Evolutionary conservation across 805 yeast genomes (phyloP), one percentile per base, ranked within the genome.

Genomic region (Yarrowia sp.): DNA sequence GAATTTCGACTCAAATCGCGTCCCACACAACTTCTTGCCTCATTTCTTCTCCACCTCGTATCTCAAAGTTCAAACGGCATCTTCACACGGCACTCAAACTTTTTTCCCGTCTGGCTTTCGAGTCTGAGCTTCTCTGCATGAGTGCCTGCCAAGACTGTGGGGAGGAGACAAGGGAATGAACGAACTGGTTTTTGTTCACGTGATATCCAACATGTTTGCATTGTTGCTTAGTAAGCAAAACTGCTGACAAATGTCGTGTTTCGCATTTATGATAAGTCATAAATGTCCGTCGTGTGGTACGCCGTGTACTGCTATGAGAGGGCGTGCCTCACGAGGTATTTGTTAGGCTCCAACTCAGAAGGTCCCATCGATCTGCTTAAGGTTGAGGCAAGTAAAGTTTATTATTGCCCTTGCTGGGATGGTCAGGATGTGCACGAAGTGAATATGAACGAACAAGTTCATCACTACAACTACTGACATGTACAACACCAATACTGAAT

Each of bases 271-370:
- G 4, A 22, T 22, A 22, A 22, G 4, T 22, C 28, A 22, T 22
- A n/a, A n/a, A n/a, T n/a, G n/a, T n/a, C n/a, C n/a, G n/a, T n/a
- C n/a, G n/a, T 22, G 3, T 22, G 5, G 28, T 22, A 22, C 28
- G 28, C 28, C 5, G 28, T 22, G 44, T 8, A 10, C 2, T 15
- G 43, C 8, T 39, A n/a, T 8, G 43, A 42, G 4, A 9, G 47
- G 15, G 6, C 33, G 48, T 10, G 51, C 51, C 51, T 45, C 22
- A 45, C 51, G 51, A 31, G 51, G 51, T 31, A 45, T 45, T 45
- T 45, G 38, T 45, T 31, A 32, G 36, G 51, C 32, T 45, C 36
- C n/a, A 10, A 14, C 33, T 9, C 11, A 7, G 11, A 14, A 11
- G 15, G 15, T 10, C 15, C n/a, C 22, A 39, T 39, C 43, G 13